These are phyloP conservation scores for Tetracentron sinense DNA, from an alignment of 164 flowering plant genomes.

Conservation along the genomic window DNA sequence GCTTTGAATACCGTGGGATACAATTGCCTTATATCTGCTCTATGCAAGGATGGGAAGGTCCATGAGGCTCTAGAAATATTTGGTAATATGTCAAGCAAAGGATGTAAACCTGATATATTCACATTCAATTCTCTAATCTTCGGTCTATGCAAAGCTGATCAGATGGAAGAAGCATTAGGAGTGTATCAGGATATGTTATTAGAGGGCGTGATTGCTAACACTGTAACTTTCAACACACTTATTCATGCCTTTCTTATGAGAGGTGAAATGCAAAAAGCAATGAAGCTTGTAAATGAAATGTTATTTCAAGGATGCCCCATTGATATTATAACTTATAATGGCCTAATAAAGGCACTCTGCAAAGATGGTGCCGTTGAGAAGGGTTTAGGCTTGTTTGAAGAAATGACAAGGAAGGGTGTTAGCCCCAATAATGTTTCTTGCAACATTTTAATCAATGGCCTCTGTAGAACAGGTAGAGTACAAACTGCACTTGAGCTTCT, in stretches of 20 bases:
- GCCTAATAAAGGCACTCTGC: slow-evolving; percentile 69
- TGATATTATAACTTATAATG: slow-evolving; percentile 77
- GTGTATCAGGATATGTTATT: slow-evolving; percentile 62
- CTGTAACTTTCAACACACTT: slow-evolving; percentile 79
- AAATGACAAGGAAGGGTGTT: slow-evolving; percentile 60
- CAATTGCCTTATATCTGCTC: slow-evolving; percentile 67
- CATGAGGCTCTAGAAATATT: slow-evolving; percentile 50
- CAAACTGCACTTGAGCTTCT: slow-evolving; percentile 59
- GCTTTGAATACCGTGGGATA: slow-evolving; percentile 60
- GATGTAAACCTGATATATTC: slow-evolving; percentile 70
- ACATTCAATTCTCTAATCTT: slow-evolving; percentile 77
- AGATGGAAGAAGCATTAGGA: slow-evolving; percentile 57
- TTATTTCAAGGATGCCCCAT: slow-evolving; percentile 59
- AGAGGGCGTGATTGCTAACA: slow-evolving; percentile 82
- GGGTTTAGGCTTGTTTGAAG: slow-evolving; percentile 61
- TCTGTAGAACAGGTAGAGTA: slow-evolving; percentile 59
- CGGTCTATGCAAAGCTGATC: slow-evolving; percentile 58
- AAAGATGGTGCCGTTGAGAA: slow-evolving; percentile 60
- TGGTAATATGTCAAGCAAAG: slow-evolving; percentile 49
- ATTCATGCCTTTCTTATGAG: slow-evolving; percentile 57
- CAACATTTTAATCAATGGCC: slow-evolving; percentile 73
- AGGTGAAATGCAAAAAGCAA: slow-evolving; percentile 53
- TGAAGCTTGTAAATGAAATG: slow-evolving; percentile 77
- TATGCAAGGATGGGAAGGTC: slow-evolving; percentile 50
- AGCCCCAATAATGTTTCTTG: slow-evolving; percentile 48